phyloP scores from a whole-genome alignment of 129 eudicot species.

The Saussurea involucrata region DNA sequence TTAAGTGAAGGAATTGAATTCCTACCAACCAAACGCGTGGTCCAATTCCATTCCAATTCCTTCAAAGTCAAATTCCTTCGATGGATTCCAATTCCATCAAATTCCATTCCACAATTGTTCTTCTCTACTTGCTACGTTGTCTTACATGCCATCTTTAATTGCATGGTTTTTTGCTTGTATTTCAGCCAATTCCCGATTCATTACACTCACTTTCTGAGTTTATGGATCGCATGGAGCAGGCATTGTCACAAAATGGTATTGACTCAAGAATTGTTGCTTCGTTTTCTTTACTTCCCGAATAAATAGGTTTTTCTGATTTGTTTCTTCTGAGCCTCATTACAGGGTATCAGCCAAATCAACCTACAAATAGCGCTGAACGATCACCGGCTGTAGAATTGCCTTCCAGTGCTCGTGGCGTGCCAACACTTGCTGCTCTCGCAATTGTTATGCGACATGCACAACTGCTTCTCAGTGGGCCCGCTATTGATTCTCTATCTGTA shows the following conservation, averaged over 20 bases:
- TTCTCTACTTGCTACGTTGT: constrained; percentile 4
- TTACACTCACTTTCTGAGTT: constrained; percentile 76
- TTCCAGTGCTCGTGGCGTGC: constrained; percentile 51
- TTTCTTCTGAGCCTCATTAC: constrained; percentile 6
- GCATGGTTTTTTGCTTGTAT: constrained; percentile 5
- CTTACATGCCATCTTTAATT: not conserved
- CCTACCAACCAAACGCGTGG: too few relatives aligned
- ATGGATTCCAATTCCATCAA: too few relatives aligned
- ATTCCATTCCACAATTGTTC: too few relatives aligned
- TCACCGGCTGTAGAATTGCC: constrained; percentile 56
- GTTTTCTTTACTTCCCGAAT: not conserved
- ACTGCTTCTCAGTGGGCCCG: constrained; percentile 64
- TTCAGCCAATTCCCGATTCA: constrained; percentile 93
- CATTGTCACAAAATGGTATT: constrained; percentile 67
- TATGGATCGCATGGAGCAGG: constrained; percentile 79
- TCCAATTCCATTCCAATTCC: too few relatives aligned
- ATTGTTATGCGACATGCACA: constrained; percentile 67
- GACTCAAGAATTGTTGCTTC: not conserved
- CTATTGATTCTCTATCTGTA: constrained; percentile 71
- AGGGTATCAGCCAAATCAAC: constrained; percentile 58
- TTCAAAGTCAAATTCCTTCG: too few relatives aligned
- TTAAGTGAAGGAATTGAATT: too few relatives aligned
- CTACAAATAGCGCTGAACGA: constrained; percentile 29
- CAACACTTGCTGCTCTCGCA: constrained; percentile 64
- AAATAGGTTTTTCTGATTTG: not conserved